A percentile compares a stretch with the other conserved stretches of the same genome.
Conservation (phyloP, 179 eudicot species). For the Spinacia oleracea region DNA sequence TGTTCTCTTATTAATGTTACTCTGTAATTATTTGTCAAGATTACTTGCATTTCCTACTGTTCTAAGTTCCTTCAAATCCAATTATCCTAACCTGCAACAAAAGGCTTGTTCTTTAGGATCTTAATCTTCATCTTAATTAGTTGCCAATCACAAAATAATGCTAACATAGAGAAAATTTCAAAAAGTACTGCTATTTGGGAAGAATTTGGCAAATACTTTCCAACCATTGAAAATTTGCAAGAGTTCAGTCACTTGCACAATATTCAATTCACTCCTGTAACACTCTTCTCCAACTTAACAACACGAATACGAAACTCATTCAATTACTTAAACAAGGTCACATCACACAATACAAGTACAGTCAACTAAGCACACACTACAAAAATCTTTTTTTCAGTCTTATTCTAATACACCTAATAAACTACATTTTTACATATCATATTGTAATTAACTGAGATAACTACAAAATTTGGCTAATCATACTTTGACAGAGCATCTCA, state of each 20-base stretch:
- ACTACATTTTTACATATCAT: background rate
- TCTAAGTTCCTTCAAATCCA: background rate
- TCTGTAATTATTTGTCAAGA: background rate
- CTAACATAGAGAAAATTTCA: no score
- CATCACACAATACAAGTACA: background rate
- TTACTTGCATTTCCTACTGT: background rate
- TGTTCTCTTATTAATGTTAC: no score
- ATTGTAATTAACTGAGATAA: background rate
- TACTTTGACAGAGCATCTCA: slow-evolving; percentile 4
- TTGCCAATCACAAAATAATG: no score
- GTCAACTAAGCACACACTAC: background rate
- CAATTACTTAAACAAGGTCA: background rate
- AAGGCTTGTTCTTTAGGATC: no score
- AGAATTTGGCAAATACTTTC: no score
- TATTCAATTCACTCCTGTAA: background rate
- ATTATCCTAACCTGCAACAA: background rate
- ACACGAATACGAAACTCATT: background rate
- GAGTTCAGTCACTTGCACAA: background rate
- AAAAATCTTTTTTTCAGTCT: background rate
- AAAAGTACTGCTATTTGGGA: no score
- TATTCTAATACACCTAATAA: background rate
- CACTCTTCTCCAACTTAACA: background rate
- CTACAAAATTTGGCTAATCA: background rate
- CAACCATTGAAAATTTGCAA: no score
- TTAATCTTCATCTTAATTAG: background rate